A percentile compares a stretch with the other conserved stretches of the same genome.
Evolutionary conservation across 2,329 filamentous ascomycete genomes (phyloP).

Genomic region (Aspergillus chevalieri): DNA sequence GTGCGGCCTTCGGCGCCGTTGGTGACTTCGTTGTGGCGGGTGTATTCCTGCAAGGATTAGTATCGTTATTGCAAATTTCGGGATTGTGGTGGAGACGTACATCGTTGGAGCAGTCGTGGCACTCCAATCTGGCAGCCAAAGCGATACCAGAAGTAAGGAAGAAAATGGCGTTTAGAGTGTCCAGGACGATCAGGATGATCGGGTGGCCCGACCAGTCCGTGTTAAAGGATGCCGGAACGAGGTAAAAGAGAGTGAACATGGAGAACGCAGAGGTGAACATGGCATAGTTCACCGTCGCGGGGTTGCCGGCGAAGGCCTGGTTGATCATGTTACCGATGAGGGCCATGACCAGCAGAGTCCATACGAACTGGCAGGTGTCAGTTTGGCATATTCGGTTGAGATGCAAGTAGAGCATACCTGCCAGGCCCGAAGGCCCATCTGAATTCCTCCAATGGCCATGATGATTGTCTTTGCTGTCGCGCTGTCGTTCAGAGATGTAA

Average conservation of each 20-base stretch:
- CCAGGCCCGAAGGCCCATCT: conserved; percentile 27
- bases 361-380: conserved; percentile 47
- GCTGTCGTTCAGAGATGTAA: not conserved
- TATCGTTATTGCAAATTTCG: not conserved
- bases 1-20: conserved; percentile 31
- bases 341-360: conserved; percentile 54
- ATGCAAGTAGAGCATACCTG: conserved; percentile 18
- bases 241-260: conserved; percentile 44
- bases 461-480: conserved; percentile 6
- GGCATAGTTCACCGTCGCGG: conserved; percentile 51
- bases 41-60: conserved; percentile 29
- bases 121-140: conserved; percentile 41
- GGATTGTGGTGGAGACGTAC: conserved; percentile 29
- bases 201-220: conserved; percentile 36
- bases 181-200: conserved; percentile 39
- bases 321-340: conserved; percentile 59
- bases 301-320: conserved; percentile 46
- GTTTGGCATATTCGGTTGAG: not conserved
- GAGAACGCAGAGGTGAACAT: conserved; percentile 46
- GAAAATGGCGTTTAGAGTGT: conserved; percentile 45
- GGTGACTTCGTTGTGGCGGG: conserved; percentile 40
- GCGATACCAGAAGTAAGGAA: conserved; percentile 45
- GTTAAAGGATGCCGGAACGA: conserved; percentile 39
- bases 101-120: conserved; percentile 40
- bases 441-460: conserved; percentile 23